phyloP scores from a whole-genome alignment of 257 asterid genomes.

The Capsicum chinense region DNA sequence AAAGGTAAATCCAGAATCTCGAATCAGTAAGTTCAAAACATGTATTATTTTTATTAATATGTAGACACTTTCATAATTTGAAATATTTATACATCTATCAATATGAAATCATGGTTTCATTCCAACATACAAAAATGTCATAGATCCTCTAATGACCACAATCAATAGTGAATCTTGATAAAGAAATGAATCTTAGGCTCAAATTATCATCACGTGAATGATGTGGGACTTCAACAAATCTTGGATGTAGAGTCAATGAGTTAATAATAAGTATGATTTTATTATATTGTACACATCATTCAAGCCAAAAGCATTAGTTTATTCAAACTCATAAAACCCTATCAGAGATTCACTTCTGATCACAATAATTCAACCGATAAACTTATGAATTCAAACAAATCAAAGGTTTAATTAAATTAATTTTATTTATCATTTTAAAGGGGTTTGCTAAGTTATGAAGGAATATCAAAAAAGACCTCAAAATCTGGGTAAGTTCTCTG shows the following conservation, averaged over 20 bases:
- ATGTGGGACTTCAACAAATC: not conserved
- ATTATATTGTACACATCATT: not conserved
- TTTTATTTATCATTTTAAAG: not conserved
- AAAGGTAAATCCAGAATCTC: not conserved
- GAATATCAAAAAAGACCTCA: constrained; percentile 54
- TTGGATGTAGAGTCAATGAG: not conserved
- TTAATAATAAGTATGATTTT: not conserved
- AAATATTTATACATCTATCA: not conserved
- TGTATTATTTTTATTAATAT: not conserved
- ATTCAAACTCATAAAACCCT: not conserved
- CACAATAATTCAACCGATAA: not conserved
- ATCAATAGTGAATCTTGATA: not conserved
- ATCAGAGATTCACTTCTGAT: not conserved
- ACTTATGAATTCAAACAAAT: no score
- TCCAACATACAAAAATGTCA: no score
- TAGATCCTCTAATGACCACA: not conserved
- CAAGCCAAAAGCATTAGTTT: not conserved
- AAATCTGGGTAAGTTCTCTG: constrained; percentile 80
- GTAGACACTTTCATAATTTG: not conserved
- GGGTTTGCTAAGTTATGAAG: not conserved
- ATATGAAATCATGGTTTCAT: no score
- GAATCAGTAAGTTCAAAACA: not conserved
- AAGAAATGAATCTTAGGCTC: no score
- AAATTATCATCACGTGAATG: no score
- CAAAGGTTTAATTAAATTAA: not conserved